Evolutionary conservation across 148 eudicot genomes (phyloP).

Genomic region (Heliamphora exappendiculata): DNA sequence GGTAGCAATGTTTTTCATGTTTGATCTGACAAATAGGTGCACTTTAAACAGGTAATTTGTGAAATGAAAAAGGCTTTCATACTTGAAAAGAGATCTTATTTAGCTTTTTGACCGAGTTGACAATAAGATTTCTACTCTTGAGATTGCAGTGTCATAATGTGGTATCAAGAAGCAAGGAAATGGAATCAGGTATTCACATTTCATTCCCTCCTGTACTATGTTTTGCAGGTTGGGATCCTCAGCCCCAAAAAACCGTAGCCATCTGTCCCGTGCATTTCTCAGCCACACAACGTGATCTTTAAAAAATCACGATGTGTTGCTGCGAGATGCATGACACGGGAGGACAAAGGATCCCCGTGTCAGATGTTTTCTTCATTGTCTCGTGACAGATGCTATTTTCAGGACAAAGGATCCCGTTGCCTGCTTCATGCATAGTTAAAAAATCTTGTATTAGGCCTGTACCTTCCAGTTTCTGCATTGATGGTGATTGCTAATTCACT

Average conservation of each 20-base stretch:
- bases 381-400: too few species aligned
- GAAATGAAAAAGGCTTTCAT: too few species aligned
- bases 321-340: too few species aligned
- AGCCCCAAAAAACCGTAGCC: too few species aligned
- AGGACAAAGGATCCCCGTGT: neutral
- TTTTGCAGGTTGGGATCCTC: neutral
- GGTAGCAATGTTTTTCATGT: constrained; percentile 68
- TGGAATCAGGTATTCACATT: constrained; percentile 50
- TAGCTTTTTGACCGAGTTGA: neutral
- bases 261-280: too few species aligned
- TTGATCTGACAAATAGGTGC: constrained; percentile 63
- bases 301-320: too few species aligned
- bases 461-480: too few species aligned
- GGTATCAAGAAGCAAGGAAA: constrained; percentile 64
- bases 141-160: constrained; percentile 42
- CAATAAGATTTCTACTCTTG: neutral
- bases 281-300: too few species aligned
- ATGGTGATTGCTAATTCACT: neutral
- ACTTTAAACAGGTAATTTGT: constrained; percentile 54
- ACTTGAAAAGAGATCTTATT: neutral
- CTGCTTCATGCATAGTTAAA: too few species aligned
- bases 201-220: neutral
- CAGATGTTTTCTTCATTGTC: neutral
- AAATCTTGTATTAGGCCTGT: too few species aligned
- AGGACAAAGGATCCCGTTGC: too few species aligned